A percentile compares a stretch with the other conserved stretches of the same genome.
These are phyloP conservation scores for Rhizomucor pusillus DNA, from an alignment of 371 early-diverging fungal genomes.

Conservation along the genomic window DNA sequence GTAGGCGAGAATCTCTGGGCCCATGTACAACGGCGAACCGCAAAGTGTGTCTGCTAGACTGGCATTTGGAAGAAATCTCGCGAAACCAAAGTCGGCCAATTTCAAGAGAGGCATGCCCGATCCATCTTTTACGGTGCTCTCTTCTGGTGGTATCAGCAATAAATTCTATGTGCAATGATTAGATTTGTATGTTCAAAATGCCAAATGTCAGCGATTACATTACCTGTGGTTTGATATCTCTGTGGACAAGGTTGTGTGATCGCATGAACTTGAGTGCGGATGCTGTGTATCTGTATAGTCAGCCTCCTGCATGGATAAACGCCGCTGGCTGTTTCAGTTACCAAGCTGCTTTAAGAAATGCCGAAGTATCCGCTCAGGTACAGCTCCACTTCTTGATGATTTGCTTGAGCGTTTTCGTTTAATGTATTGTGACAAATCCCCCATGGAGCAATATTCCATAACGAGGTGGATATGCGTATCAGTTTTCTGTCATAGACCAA, in stretches of 20 bases:
- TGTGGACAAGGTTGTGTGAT: slow-evolving; percentile 84
- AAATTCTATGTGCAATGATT: slow-evolving; percentile 63
- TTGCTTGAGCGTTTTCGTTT: slow-evolving; percentile 59
- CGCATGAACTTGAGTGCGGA: slow-evolving; percentile 87
- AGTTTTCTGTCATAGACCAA: slow-evolving; percentile 61
- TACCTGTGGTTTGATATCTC: slow-evolving; percentile 97
- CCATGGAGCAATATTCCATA: slow-evolving; percentile 93
- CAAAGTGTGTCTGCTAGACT: slow-evolving; percentile 93
- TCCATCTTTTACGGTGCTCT: slow-evolving; percentile 12
- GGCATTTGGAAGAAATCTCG: slow-evolving; percentile 78
- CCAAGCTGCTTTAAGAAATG: slow-evolving; percentile 87
- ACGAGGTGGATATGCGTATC: slow-evolving; percentile 87
- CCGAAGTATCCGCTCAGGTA: slow-evolving; percentile 74
- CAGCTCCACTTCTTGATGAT: slow-evolving; percentile 60
- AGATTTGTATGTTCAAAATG: not conserved
- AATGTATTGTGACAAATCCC: slow-evolving; percentile 89
- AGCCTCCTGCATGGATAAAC: slow-evolving; percentile 1
- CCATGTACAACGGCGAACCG: slow-evolving; percentile 97
- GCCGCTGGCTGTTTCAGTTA: slow-evolving; percentile 21
- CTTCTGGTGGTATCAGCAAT: slow-evolving; percentile 55
- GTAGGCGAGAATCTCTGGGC: slow-evolving; percentile 91
- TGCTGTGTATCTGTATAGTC: slow-evolving; percentile 31
- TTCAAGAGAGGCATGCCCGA: slow-evolving; percentile 74
- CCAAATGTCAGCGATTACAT: not conserved
- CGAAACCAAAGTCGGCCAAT: slow-evolving; percentile 97